Evolutionary conservation across 306 rosid species (phyloP), one percentile per base, ranked within the genome.

Genomic region (Quercus agrifolia): DNA sequence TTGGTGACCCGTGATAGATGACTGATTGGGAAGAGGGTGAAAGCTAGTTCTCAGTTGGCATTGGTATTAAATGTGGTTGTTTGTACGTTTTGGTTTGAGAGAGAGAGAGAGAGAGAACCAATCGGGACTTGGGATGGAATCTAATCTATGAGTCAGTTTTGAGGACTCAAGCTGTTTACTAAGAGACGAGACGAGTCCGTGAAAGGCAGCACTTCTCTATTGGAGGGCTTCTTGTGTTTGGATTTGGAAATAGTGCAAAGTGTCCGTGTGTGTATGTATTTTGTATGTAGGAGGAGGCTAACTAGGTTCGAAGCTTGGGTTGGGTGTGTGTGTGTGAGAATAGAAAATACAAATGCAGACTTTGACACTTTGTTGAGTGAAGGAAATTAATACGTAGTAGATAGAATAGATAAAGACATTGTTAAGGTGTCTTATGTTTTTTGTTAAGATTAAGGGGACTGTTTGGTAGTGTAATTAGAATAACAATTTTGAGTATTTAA

Each of bases 1-100:
- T 7, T 79, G 86, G 92, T 79, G 61, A 77, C 86, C 91, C 91
- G 96, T 91, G 96, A 91, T 35, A 86, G 80, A 69, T 77, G 74
- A 77, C 12, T 41, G 46, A 41, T 46, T 77, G 81, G 66, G 76
- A 70, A 78, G 78, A 72, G 4, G 27, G 63, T 54, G 74, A 80
- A 56, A 30, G 46, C 3, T 41, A 38, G 46, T 41, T 8, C 55
- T 21, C 44, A 77, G 9, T 41, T 41, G 46, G 46, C 46, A 41
- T 41, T 41, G 46, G 46, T 17, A 85, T 55, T 79, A 52, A 87
- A 75, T 73, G 83, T 9, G 19, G 75, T 27, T 77, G 44, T 73
- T 88, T 75, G 70, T 77, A 81, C 77, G 12, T 41, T 41, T 41
- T 41, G 46, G 46, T 41, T 41, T 41, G 2, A 2, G 46, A 7